Evolutionary conservation across 2,329 filamentous ascomycete species (phyloP).

Genomic region (Xylariaceae sp.): DNA sequence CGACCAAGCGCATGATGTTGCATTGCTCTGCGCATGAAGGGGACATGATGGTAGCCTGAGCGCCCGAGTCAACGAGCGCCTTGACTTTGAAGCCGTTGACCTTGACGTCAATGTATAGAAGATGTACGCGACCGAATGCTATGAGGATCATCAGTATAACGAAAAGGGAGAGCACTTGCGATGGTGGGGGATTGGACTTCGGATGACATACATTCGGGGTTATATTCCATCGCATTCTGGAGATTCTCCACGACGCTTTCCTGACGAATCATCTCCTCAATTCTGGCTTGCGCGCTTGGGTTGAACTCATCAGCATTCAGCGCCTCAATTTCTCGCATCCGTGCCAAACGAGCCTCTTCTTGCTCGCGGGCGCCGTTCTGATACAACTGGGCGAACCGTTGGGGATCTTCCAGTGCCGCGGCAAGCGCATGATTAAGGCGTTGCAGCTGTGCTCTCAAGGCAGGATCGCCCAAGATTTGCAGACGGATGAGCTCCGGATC

Average conservation of each 20-base stretch:
- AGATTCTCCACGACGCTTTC: conserved; percentile 92
- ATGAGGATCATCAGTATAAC: conserved; percentile 20
- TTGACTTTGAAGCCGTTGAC: conserved; percentile 92
- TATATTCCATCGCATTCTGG: conserved; percentile 94
- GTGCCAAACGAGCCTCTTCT: conserved; percentile 65
- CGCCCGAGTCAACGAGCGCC: conserved; percentile 94
- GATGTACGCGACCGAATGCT: conserved; percentile 93
- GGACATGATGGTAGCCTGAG: conserved; percentile 98
- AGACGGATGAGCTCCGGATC: conserved; percentile 80
- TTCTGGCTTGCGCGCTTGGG: conserved; percentile 80
- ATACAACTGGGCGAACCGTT: conserved; percentile 69
- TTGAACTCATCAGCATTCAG: conserved; percentile 95
- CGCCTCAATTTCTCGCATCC: conserved; percentile 75
- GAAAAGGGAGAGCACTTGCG: conserved; percentile 12
- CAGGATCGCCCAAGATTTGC: conserved; percentile 74
- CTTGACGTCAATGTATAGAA: conserved; percentile 93
- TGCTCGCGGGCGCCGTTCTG: conserved; percentile 64
- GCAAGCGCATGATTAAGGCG: conserved; percentile 72
- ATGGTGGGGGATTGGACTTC: background rate
- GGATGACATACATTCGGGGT: conserved; percentile 77
- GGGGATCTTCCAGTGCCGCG: conserved; percentile 67
- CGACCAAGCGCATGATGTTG: conserved; percentile 93
- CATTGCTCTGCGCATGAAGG: conserved; percentile 85
- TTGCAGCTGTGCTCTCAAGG: conserved; percentile 64
- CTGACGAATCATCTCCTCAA: conserved; percentile 95